A percentile compares a stretch with the other conserved stretches of the same genome.
phyloP scores from a whole-genome alignment of 805 yeast species.

The Lipomyces yamadae region DNA sequence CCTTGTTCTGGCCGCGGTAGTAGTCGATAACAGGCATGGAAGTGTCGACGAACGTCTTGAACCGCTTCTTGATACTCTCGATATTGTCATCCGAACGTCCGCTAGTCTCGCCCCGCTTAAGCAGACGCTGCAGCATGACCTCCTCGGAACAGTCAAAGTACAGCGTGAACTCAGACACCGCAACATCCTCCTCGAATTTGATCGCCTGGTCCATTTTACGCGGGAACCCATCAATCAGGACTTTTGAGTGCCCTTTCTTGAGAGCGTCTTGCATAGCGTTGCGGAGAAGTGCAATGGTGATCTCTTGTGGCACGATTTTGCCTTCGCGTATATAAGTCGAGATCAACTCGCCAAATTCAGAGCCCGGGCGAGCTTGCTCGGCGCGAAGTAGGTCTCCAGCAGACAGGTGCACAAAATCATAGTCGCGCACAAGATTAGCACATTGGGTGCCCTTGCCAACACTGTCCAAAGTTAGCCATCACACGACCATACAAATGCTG shows the following conservation, averaged over 20 bases:
- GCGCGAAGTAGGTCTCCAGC: slow-evolving; percentile 97
- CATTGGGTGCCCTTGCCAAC: slow-evolving; percentile 98
- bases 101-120: slow-evolving; percentile 91
- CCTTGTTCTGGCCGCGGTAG: slow-evolving; percentile 60
- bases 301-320: slow-evolving; percentile 86
- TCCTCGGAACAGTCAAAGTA: slow-evolving; percentile 65
- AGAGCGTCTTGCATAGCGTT: slow-evolving; percentile 67
- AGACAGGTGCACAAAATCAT: slow-evolving; percentile 81
- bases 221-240: slow-evolving; percentile 95
- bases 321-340: slow-evolving; percentile 86
- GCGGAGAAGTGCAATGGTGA: slow-evolving; percentile 80
- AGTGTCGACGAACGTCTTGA: slow-evolving; percentile 81
- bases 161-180: slow-evolving; percentile 48
- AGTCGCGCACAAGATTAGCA: slow-evolving; percentile 77
- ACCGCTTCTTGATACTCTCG: slow-evolving; percentile 88
- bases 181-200: slow-evolving; percentile 78
- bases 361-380: slow-evolving; percentile 82
- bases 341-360: slow-evolving; percentile 83
- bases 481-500: neutral
- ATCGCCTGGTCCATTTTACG: slow-evolving; percentile 97
- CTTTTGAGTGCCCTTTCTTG: slow-evolving; percentile 54
- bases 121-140: slow-evolving; percentile 83
- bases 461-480: slow-evolving; percentile 19
- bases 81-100: slow-evolving; percentile 94
- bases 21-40: slow-evolving; percentile 93